Conservation (phyloP, 2,329 filamentous ascomycete species). For the Sporothrix mexicana region DNA sequence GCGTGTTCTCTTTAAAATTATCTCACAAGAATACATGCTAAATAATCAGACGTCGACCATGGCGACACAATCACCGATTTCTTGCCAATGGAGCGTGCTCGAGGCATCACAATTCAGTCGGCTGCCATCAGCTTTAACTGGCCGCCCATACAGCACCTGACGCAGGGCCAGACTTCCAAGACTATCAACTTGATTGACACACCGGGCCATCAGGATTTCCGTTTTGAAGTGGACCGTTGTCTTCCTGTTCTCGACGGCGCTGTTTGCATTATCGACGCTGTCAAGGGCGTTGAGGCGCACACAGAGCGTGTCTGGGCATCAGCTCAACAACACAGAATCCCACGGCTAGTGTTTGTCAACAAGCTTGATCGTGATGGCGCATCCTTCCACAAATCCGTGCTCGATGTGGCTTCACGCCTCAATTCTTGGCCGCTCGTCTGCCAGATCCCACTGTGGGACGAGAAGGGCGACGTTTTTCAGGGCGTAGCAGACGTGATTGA, state of each 20-base stretch:
- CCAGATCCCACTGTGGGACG: slow-evolving; percentile 93
- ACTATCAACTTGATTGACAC: slow-evolving; percentile 94
- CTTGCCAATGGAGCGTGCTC: slow-evolving; percentile 84
- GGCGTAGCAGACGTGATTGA: slow-evolving; percentile 86
- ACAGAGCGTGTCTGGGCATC: slow-evolving; percentile 97
- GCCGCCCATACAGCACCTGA: slow-evolving; percentile 60
- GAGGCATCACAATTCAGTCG: slow-evolving; percentile 97
- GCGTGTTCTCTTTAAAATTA: no score
- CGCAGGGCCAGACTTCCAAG: slow-evolving; percentile 56
- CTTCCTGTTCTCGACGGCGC: slow-evolving; percentile 54
- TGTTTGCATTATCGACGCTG: slow-evolving; percentile 47
- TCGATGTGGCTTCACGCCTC: slow-evolving; percentile 80
- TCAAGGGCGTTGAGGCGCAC: slow-evolving; percentile 80
- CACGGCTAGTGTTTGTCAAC: slow-evolving; percentile 80
- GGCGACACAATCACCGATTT: slow-evolving; percentile 98
- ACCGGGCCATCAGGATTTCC: slow-evolving; percentile 95
- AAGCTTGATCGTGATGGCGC: slow-evolving; percentile 85
- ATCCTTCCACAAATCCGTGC: slow-evolving; percentile 81
- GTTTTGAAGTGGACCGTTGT: slow-evolving; percentile 93
- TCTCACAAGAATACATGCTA: no score
- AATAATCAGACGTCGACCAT: slow-evolving; percentile 78
- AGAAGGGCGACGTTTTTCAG: slow-evolving; percentile 74
- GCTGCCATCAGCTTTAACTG: slow-evolving; percentile 95
- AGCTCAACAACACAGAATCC: slow-evolving; percentile 83
- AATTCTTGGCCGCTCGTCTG: slow-evolving; percentile 88